A percentile compares a stretch with the other conserved stretches of the same genome.
Conservation (phyloP, 495 filamentous ascomycete species). For the Podospora tetraspora region DNA sequence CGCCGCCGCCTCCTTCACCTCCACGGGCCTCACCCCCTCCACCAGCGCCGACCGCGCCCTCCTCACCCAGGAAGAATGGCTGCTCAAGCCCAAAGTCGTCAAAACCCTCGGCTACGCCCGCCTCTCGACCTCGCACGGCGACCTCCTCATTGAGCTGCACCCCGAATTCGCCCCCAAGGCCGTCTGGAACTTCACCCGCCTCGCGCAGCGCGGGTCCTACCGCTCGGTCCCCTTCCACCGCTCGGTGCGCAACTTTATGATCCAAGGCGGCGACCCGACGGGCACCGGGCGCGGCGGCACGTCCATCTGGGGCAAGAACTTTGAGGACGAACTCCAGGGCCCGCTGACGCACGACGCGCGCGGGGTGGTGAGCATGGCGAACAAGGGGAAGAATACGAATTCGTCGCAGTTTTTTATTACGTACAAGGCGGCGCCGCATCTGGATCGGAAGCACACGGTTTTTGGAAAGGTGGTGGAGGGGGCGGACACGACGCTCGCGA, state of each 20-base stretch:
- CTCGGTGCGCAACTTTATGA: slow-evolving; percentile 94
- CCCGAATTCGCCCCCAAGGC: slow-evolving; percentile 85
- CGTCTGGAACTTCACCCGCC: slow-evolving; percentile 92
- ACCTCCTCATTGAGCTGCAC: slow-evolving; percentile 83
- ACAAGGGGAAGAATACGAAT: slow-evolving; percentile 97
- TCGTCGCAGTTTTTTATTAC: slow-evolving; percentile 93
- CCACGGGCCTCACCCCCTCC: slow-evolving; percentile 86
- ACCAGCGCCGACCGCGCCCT: slow-evolving; percentile 79
- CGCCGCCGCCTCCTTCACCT: slow-evolving; percentile 91
- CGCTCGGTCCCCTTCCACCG: slow-evolving; percentile 76
- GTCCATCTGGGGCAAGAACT: slow-evolving; percentile 85
- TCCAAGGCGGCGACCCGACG: slow-evolving; percentile 92
- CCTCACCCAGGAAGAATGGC: slow-evolving; percentile 89
- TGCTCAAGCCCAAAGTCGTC: slow-evolving; percentile 82
- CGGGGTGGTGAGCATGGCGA: slow-evolving; percentile 88
- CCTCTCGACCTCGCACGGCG: slow-evolving; percentile 75
- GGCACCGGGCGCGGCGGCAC: slow-evolving; percentile 84
- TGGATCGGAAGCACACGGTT: slow-evolving; percentile 94
- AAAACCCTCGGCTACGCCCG: slow-evolving; percentile 87
- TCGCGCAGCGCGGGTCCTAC: slow-evolving; percentile 89
- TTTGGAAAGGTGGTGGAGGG: slow-evolving; percentile 83
- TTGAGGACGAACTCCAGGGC: slow-evolving; percentile 88
- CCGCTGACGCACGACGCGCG: slow-evolving; percentile 72
- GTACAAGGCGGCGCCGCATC: slow-evolving; percentile 74
- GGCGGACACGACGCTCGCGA: slow-evolving; percentile 54